These are phyloP conservation scores for Aspergillus tanneri DNA, from an alignment of 2,329 filamentous ascomycete genomes.

Conservation along the genomic window DNA sequence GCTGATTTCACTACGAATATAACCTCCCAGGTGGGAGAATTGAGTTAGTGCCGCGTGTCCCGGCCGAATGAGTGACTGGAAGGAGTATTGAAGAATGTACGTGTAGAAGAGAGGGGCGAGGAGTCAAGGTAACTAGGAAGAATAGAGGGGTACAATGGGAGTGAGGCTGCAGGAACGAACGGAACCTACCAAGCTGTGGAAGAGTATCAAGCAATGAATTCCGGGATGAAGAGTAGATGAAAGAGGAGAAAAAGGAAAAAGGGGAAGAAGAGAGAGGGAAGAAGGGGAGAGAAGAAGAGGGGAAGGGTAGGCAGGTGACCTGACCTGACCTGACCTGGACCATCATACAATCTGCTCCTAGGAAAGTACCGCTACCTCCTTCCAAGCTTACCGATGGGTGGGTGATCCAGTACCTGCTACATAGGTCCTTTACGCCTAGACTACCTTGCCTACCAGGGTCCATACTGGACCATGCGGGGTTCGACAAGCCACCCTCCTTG, in stretches of 20 bases:
- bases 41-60: too few relatives aligned
- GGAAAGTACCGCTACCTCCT: neutral
- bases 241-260: slow-evolving; percentile 9
- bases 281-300: slow-evolving; percentile 12
- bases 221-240: neutral
- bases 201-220: neutral
- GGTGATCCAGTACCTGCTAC: neutral
- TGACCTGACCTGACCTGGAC: slow-evolving; percentile 14
- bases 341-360: neutral
- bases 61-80: too few relatives aligned
- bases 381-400: neutral
- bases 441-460: too few relatives aligned
- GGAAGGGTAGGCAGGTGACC: slow-evolving; percentile 34
- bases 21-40: too few relatives aligned
- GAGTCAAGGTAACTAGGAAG: neutral
- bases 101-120: slow-evolving; percentile 1
- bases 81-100: too few relatives aligned
- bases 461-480: neutral
- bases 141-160: neutral
- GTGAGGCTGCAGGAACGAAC: slow-evolving; percentile 7
- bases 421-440: too few relatives aligned
- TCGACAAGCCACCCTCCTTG: neutral
- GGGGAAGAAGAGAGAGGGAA: slow-evolving; percentile 11
- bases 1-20: too few relatives aligned
- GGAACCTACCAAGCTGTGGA: slow-evolving; percentile 12